Evolutionary conservation across 306 rosid genomes (phyloP), one percentile per base, ranked within the genome.

Genomic region (Castanea crenata): DNA sequence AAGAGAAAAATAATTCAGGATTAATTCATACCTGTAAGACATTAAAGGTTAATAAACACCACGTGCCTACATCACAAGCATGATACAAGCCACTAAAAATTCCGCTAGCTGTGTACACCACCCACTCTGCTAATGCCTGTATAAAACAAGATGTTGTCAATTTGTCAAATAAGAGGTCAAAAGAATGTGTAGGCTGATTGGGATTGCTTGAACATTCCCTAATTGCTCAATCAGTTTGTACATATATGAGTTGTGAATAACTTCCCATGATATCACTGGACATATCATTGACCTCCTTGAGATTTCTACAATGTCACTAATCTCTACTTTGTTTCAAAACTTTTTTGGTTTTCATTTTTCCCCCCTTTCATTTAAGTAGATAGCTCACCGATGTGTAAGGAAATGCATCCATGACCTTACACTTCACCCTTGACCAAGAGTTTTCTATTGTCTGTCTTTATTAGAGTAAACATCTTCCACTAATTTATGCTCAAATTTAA

Each of bases 11-110:
- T 29, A 21, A 23, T 55, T 57, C 69, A 72, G 58, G 76, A 56
- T 82, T 67, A 69, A 73, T 29, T 61, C 65, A 70, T 77, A 95
- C 99, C 98, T 91, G 99, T 64, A 95, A 87, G 72, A 87, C 96
- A 74, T 76, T 78, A 59, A 74, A 95, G 80, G 46, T 80, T 83
- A 95, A 82, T 65, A 88, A 84, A 85, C 99, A 95, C 99, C 99
- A 93, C 29, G 98, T 83, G 68, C 99, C 99, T 44, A 95, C 99
- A 52, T 95, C 99, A 80, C 99, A 95, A 51, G 98, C 98, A 88
- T 95, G 99, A 77, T 95, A 95, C 74, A 95, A 20, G 78, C 84
- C 98, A 78, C 99, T 93, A 61, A 97, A 71, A 78, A 90, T 91
- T 82, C 99, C 99, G 72, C 99, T 95, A 44, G 91, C 65, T 59